Evolutionary conservation across 352 stramenopile genomes (phyloP), one percentile per base, ranked within the genome.

Genomic region (Globisporangium yorkense): DNA sequence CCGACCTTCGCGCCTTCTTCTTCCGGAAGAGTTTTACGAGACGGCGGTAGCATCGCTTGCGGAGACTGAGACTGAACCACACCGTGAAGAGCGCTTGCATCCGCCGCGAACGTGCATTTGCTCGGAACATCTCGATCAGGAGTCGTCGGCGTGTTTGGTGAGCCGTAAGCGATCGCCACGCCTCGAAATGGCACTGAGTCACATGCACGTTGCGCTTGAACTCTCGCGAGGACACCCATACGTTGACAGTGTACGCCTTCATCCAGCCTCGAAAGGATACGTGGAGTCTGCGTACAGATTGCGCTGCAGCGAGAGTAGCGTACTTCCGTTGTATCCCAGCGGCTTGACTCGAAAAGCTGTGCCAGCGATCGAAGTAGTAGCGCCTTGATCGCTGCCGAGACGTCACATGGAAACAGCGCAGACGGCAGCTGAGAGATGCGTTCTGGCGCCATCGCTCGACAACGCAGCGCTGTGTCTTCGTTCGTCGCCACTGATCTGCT

Each of bases 1-100:
- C 20, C 1, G 20, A 51, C 10, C 45, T 29, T 35, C 71, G 61
- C 12, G 46, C 15, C 0, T 59, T 54, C n/a, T 80, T 82, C 60
- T 70, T 77, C 15, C 67, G 67, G 39, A 78, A 82, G 10, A 82
- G 59, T 41, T 70, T 75, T 20, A 77, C 59, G 18, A 82, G 61
- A 48, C 70, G 68, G 4, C 62, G 63, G 8, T 70, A 67, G 54
- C 73, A 82, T 7, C 49, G 56, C 24, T 63, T 74, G 47, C 68
- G 63, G 35, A 77, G 56, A 20, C 50, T 66, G 20, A 69, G 46
- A 7, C 63, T 63, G 55, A 57, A 45, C 68, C 71, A 80, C n/a
- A 66, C 35, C 8, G 45, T 54, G 9, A 77, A 24, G 6, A 71
- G 18, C 12, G 27, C 40, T 10, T 61, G 52, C 7, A 67, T 18